phyloP scores from a whole-genome alignment of 2,329 filamentous ascomycete genomes.

The Penicillium sp. region DNA sequence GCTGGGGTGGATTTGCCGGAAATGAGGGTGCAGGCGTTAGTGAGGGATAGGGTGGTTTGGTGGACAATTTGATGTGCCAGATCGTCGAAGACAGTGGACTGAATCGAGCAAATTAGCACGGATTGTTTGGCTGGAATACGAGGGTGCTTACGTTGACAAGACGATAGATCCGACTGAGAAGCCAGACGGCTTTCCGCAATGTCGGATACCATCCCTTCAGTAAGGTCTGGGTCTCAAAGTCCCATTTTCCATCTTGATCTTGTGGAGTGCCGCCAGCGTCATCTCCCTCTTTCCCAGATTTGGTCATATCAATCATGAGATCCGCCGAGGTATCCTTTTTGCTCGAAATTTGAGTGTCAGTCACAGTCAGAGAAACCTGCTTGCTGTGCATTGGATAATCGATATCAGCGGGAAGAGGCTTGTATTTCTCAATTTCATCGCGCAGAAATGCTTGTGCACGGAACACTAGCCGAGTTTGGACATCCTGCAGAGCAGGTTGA shows the following conservation, averaged over 20 bases:
- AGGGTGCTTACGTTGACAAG: conserved; percentile 58
- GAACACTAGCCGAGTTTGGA: conserved; percentile 66
- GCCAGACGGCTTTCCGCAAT: conserved; percentile 64
- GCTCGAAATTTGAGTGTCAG: conserved; percentile 52
- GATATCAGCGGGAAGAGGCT: conserved; percentile 62
- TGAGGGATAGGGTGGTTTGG: conserved; percentile 80
- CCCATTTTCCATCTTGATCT: conserved; percentile 50
- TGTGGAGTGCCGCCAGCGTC: conserved; percentile 48
- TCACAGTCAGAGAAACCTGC: conserved; percentile 42
- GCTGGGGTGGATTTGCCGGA: conserved; percentile 59
- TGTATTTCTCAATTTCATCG: conserved; percentile 66
- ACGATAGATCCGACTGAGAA: conserved; percentile 67
- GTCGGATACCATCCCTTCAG: conserved; percentile 66
- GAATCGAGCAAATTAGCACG: conserved; percentile 14
- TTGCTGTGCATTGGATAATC: conserved; percentile 59
- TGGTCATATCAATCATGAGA: conserved; percentile 44
- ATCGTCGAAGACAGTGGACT: conserved; percentile 69
- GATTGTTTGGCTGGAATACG: neutral
- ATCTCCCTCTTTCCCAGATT: conserved; percentile 50
- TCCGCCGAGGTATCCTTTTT: conserved; percentile 47
- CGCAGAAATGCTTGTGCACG: conserved; percentile 61
- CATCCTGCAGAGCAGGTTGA: conserved; percentile 65
- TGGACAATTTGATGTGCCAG: conserved; percentile 80
- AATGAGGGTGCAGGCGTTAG: conserved; percentile 71
- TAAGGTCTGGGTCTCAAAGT: conserved; percentile 56